Percentiles rank a stretch among this genome's conserved stretches.
phyloP scores from a whole-genome alignment of 768 basidiomycete species.

The Lactarius indigo region DNA sequence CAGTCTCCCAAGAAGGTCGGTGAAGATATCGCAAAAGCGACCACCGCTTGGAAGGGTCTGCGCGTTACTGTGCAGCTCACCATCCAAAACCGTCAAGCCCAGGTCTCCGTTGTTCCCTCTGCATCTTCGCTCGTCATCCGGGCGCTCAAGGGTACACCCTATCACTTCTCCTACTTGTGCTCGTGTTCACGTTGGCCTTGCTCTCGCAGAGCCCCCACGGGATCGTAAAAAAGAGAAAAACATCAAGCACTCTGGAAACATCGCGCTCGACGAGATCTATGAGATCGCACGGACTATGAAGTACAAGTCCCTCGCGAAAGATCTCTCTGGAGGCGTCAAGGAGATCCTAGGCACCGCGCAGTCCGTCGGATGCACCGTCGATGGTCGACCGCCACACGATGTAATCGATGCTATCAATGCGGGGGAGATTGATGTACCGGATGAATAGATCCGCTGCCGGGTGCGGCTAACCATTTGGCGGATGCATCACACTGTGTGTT shows the following conservation, averaged over 20 bases:
- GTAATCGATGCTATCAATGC: constrained; percentile 84
- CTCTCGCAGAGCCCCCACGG: constrained; percentile 81
- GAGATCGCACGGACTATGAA: constrained; percentile 97
- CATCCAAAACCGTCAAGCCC: constrained; percentile 99
- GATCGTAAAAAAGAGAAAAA: constrained; percentile 99
- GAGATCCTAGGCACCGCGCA: constrained; percentile 99
- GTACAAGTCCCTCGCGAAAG: constrained; percentile 90
- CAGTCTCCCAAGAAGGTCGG: constrained; percentile 99
- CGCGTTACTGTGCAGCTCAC: constrained; percentile 98
- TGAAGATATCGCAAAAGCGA: constrained; percentile 99
- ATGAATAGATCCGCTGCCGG: constrained; percentile 52
- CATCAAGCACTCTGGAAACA: constrained; percentile 97
- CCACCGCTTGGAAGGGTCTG: constrained; percentile 97
- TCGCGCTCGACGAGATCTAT: constrained; percentile 88
- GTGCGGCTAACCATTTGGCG: neutral
- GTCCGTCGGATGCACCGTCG: constrained; percentile 94
- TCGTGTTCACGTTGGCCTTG: neutral
- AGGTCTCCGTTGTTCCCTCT: constrained; percentile 93
- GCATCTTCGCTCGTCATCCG: constrained; percentile 97
- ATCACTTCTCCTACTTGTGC: neutral
- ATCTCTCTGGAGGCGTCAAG: constrained; percentile 84
- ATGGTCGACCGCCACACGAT: constrained; percentile 90
- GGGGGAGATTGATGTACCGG: constrained; percentile 82
- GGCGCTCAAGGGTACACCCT: constrained; percentile 86
- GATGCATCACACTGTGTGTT: constrained; percentile 13